These are phyloP conservation scores for Adansonia digitata DNA, from an alignment of 345 rosid genomes.

Conservation along the genomic window DNA sequence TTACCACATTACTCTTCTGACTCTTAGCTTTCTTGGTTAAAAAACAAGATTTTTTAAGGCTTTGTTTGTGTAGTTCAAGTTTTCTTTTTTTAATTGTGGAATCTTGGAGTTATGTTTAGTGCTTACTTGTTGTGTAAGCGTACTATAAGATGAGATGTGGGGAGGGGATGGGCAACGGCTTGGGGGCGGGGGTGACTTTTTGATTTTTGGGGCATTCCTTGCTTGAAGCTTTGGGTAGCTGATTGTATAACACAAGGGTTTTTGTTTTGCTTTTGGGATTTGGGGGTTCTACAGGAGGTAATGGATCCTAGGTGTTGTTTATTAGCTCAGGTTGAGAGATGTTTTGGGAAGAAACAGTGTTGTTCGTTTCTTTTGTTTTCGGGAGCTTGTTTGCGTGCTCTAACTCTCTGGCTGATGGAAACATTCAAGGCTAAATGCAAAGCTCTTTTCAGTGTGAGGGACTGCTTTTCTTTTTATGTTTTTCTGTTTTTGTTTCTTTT, in stretches of 20 bases:
- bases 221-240: constrained; percentile 32
- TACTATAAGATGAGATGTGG: constrained; percentile 18
- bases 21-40: background rate
- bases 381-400: constrained; percentile 27
- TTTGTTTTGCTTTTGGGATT: constrained; percentile 16
- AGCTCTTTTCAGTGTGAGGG: constrained; percentile 35
- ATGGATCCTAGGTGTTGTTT: constrained; percentile 34
- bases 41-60: background rate
- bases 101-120: constrained; percentile 15
- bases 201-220: constrained; percentile 28
- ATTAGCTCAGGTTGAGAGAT: constrained; percentile 23
- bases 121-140: constrained; percentile 48
- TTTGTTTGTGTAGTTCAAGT: constrained; percentile 9
- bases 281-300: background rate
- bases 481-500: constrained; percentile 2
- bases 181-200: constrained; percentile 19
- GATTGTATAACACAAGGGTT: constrained; percentile 4
- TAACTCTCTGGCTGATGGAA: constrained; percentile 19
- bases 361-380: constrained; percentile 30
- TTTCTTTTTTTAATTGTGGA: constrained; percentile 19
- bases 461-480: background rate
- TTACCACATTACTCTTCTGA: background rate
- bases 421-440: constrained; percentile 34
- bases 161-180: background rate
- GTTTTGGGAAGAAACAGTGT: constrained; percentile 28